phyloP scores from a whole-genome alignment of 2,329 filamentous ascomycete genomes.

The Pyrenochaeta sp. region DNA sequence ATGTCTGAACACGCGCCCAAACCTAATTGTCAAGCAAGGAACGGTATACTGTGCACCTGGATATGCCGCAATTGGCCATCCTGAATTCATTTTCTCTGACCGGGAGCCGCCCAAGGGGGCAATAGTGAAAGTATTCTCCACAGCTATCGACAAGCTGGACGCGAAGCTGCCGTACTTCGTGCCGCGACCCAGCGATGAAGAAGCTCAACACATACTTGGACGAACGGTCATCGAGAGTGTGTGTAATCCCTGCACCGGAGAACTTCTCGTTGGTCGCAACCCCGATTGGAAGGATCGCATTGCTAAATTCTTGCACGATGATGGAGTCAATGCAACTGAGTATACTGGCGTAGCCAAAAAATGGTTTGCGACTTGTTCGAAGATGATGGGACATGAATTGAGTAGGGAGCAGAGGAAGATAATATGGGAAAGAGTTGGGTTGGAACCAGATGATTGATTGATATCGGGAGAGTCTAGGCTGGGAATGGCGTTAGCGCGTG shows the following conservation, averaged over 20 bases:
- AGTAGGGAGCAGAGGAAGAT: not conserved
- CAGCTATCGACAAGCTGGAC: slow-evolving; percentile 6
- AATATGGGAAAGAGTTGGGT: not conserved
- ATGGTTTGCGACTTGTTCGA: not conserved
- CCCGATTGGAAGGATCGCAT: slow-evolving; percentile 11
- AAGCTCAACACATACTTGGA: not conserved
- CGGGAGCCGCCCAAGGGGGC: not conserved
- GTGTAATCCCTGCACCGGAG: slow-evolving; percentile 13
- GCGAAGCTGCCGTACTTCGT: not conserved
- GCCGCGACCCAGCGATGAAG: not conserved
- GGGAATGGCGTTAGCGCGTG: not conserved
- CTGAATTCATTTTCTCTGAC: slow-evolving; percentile 10
- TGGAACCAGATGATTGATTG: not conserved
- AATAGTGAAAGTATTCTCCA: slow-evolving; percentile 10
- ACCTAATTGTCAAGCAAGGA: not conserved
- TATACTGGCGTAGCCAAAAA: slow-evolving; percentile 18
- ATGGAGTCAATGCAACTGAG: slow-evolving; percentile 8
- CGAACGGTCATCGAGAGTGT: slow-evolving; percentile 12
- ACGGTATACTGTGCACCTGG: slow-evolving; percentile 16
- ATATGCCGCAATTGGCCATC: slow-evolving; percentile 10
- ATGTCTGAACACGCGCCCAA: not conserved
- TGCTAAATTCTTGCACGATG: slow-evolving; percentile 10
- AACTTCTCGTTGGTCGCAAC: slow-evolving; percentile 11
- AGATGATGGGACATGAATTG: not conserved
- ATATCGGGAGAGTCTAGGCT: not conserved